Percentiles rank a stretch among this genome's conserved stretches.
Conservation (phyloP, 345 rosid genomes). For the Hibiscus trionum region DNA sequence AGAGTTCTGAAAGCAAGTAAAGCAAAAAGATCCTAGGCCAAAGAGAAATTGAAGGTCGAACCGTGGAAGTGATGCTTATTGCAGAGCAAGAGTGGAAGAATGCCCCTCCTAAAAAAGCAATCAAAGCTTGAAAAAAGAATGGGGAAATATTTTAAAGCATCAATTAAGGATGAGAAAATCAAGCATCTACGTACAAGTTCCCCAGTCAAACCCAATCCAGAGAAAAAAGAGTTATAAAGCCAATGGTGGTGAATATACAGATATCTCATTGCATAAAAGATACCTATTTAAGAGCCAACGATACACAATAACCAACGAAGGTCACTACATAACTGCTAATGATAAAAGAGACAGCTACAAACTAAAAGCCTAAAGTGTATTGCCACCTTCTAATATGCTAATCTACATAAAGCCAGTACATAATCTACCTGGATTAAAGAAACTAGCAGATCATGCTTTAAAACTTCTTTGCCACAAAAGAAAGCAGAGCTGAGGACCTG, state of each 20-base stretch:
- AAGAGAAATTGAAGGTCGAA: neutral
- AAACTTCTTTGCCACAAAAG: conserved; percentile 25
- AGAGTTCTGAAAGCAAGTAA: neutral
- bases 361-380: neutral
- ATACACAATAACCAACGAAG: neutral
- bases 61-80: neutral
- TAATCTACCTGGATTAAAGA: conserved; percentile 16
- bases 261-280: neutral
- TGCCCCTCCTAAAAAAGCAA: neutral
- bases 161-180: conserved; percentile 2
- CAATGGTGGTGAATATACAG: neutral
- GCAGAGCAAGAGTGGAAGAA: neutral
- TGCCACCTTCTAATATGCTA: neutral
- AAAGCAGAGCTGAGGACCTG: conserved; percentile 31
- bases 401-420: conserved; percentile 8
- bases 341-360: neutral
- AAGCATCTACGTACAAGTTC: neutral
- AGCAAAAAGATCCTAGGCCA: neutral
- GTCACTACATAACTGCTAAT: neutral
- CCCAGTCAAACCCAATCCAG: neutral
- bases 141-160: neutral
- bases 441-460: conserved; percentile 27
- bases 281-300: neutral
- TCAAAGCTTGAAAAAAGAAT: neutral
- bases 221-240: neutral